A percentile compares a stretch with the other conserved stretches of the same genome.
Evolutionary conservation across 768 basidiomycete genomes (phyloP).

Genomic region (Lentinula detonsa): DNA sequence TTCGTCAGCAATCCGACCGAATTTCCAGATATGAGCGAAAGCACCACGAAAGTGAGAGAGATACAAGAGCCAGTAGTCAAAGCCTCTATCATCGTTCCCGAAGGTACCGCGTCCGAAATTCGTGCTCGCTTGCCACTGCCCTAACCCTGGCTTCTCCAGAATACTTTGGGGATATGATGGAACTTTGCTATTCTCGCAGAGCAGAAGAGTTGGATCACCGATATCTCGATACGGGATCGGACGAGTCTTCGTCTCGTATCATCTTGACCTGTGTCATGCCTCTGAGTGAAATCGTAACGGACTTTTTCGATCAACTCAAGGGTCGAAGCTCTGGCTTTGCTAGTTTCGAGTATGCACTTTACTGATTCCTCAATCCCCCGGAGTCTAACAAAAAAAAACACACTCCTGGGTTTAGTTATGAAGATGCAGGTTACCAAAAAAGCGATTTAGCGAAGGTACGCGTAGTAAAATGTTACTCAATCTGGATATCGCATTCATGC

Average conservation of each 20-base stretch:
- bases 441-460: conserved; percentile 80
- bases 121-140: background rate
- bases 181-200: conserved; percentile 81
- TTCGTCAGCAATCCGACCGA: conserved; percentile 90
- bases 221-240: conserved; percentile 59
- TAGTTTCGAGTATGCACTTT: conserved; percentile 73
- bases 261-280: conserved; percentile 84
- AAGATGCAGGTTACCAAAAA: conserved; percentile 82
- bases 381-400: background rate
- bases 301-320: conserved; percentile 95
- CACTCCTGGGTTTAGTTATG: conserved; percentile 56
- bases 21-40: conserved; percentile 81
- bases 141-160: conserved; percentile 35
- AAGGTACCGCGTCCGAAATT: conserved; percentile 42
- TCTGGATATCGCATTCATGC: background rate
- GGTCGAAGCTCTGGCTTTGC: conserved; percentile 88
- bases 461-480: conserved; percentile 2
- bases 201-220: conserved; percentile 79
- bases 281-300: conserved; percentile 86
- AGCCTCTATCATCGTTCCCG: conserved; percentile 91
- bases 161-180: conserved; percentile 96
- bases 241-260: conserved; percentile 49
- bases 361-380: background rate
- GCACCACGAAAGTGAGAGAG: conserved; percentile 53
- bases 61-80: conserved; percentile 92